Evolutionary conservation across 495 filamentous ascomycete species (phyloP), one percentile per base, ranked within the genome.

Genomic region (Podospora fimiseda): DNA sequence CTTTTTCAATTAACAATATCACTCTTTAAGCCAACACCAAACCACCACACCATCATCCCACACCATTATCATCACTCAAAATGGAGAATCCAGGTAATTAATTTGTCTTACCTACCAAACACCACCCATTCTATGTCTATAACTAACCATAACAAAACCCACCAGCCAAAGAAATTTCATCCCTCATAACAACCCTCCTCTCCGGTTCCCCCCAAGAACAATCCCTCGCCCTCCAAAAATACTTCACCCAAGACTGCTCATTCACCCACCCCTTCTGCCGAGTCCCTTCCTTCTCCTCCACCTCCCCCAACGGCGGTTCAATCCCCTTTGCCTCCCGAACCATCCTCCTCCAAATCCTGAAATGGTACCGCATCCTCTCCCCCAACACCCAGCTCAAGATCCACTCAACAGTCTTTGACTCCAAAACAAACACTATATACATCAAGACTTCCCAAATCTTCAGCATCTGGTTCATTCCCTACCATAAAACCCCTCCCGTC

Each of bases 261-360:
- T 93, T 95, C 64, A 73, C 78, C 2, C 90, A 95, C 62, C 89
- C 90, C 0, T 86, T 94, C 67, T 92, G 87, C 62, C 81, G 81
- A 18, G 83, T 89, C 1, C 80, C 81, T 33, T 78, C 76, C 54
- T 83, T 81, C 64, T 66, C 64, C 7, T n/a, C n/a, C n/a, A n/a
- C n/a, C n/a, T n/a, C n/a, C n/a, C n/a, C n/a, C n/a, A n/a, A n/a
- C n/a, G n/a, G n/a, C n/a, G n/a, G 1, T 39, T 77, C 14, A 44
- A 66, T 0, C 36, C n/a, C n/a, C n/a, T n/a, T 79, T 27, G 69
- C 72, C 50, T 85, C 86, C 11, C 75, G 88, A 39, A 75, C 72
- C 62, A 62, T 85, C 16, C 74, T 94, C 22, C 71, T 73, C 52
- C 77, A 77, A 51, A 85, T 95, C 36, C 92, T 85, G 58, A 86